Evolutionary conservation across 352 stramenopile species (phyloP).

Genomic region (Globisporangium okanoganense): DNA sequence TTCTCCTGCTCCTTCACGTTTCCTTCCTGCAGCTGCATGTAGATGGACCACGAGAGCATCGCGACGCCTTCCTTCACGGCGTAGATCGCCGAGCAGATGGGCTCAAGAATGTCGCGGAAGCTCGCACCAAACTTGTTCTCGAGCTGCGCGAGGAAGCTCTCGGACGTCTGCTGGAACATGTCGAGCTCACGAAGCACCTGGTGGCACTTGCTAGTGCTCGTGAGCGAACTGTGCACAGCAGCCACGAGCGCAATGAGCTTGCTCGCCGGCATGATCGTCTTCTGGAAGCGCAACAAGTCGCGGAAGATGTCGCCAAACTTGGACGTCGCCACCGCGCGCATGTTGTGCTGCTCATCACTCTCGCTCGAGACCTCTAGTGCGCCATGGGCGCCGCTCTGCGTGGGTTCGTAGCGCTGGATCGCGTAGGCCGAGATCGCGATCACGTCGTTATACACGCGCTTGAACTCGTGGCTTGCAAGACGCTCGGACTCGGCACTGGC

Average conservation of each 20-base stretch:
- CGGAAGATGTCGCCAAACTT: slow-evolving; percentile 77
- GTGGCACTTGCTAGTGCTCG: slow-evolving; percentile 40
- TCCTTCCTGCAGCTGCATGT: slow-evolving; percentile 44
- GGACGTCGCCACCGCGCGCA: slow-evolving; percentile 32
- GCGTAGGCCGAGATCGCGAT: slow-evolving; percentile 22
- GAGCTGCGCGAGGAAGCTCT: slow-evolving; percentile 71
- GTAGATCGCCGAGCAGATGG: slow-evolving; percentile 68
- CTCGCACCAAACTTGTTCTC: slow-evolving; percentile 61
- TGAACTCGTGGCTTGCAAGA: slow-evolving; percentile 24
- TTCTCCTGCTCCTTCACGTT: slow-evolving; percentile 49
- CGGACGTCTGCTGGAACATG: slow-evolving; percentile 88
- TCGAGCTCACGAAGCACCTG: slow-evolving; percentile 80
- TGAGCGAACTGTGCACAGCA: slow-evolving; percentile 27
- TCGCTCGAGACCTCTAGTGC: slow-evolving; percentile 11
- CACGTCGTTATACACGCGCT: slow-evolving; percentile 16
- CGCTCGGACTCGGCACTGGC: slow-evolving; percentile 25
- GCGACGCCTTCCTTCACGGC: slow-evolving; percentile 85
- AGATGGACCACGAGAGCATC: slow-evolving; percentile 61
- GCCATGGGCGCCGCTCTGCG: slow-evolving; percentile 15
- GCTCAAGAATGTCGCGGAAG: slow-evolving; percentile 85
- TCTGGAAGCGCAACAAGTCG: slow-evolving; percentile 65
- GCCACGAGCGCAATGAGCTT: slow-evolving; percentile 55
- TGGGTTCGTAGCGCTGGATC: slow-evolving; percentile 42
- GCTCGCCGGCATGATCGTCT: slow-evolving; percentile 60
- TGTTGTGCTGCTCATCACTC: slow-evolving; percentile 8